Percentiles rank a stretch among this genome's conserved stretches.
Evolutionary conservation across 2,329 filamentous ascomycete species (phyloP).

Genomic region (Keithomyces neogunnii): DNA sequence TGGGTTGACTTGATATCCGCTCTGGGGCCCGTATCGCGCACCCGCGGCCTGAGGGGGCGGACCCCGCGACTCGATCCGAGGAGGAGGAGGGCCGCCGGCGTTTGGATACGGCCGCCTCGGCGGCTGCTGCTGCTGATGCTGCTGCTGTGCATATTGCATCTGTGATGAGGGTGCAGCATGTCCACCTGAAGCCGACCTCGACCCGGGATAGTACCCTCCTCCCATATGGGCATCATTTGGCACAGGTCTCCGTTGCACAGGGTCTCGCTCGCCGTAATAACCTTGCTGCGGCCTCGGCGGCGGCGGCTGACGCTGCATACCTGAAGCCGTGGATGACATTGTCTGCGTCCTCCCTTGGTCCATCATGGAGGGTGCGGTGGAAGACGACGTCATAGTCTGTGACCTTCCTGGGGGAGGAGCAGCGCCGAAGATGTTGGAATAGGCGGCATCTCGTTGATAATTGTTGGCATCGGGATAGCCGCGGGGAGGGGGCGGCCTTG

Average conservation of each 20-base stretch:
- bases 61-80: conserved; percentile 57
- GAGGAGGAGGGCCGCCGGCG: conserved; percentile 40
- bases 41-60: conserved; percentile 33
- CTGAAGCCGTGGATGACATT: conserved; percentile 50
- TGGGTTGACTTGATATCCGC: conserved; percentile 55
- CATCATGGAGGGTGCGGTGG: conserved; percentile 43
- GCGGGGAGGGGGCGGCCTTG: conserved; percentile 29
- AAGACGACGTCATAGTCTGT: conserved; percentile 87
- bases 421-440: conserved; percentile 89
- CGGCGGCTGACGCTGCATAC: conserved; percentile 56
- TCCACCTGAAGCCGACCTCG: conserved; percentile 43
- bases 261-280: conserved; percentile 26
- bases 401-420: conserved; percentile 81
- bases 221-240: conserved; percentile 30
- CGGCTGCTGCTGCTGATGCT: conserved; percentile 30
- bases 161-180: conserved; percentile 32
- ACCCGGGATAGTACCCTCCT: conserved; percentile 44
- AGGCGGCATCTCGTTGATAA: conserved; percentile 84
- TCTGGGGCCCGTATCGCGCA: conserved; percentile 39
- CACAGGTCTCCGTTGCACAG: conserved; percentile 17
- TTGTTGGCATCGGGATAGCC: conserved; percentile 44
- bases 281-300: conserved; percentile 44
- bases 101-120: conserved; percentile 37
- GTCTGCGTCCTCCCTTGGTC: conserved; percentile 67
- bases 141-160: conserved; percentile 38